Conservation (phyloP, 768 basidiomycete genomes). For the Dentipellis sp. region DNA sequence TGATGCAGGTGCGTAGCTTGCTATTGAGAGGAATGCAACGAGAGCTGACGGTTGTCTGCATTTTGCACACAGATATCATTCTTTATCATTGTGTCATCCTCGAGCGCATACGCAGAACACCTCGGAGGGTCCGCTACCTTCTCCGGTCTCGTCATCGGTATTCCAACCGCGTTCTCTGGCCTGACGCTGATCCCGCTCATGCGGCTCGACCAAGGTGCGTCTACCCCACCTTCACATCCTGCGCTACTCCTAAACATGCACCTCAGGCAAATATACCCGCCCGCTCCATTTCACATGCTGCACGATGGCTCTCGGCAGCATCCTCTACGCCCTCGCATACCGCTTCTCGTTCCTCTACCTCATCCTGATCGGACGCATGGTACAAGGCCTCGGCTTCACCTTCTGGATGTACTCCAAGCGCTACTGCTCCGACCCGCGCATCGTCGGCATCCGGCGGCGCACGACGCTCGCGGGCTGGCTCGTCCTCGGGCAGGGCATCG, state of each 20-base stretch:
- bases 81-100: constrained; percentile 62
- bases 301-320: constrained; percentile 42
- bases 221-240: neutral
- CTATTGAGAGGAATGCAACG: neutral
- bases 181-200: constrained; percentile 47
- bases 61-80: constrained; percentile 40
- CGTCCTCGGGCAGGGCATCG: constrained; percentile 52
- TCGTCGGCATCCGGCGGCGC: constrained; percentile 53
- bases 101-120: constrained; percentile 49
- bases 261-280: constrained; percentile 40
- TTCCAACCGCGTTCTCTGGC: constrained; percentile 55
- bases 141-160: constrained; percentile 58
- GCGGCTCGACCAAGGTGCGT: constrained; percentile 43
- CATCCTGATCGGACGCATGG: constrained; percentile 59
- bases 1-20: constrained; percentile 34
- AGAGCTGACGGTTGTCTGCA: neutral
- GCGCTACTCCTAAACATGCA: neutral
- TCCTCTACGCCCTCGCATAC: constrained; percentile 57
- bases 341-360: constrained; percentile 50
- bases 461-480: constrained; percentile 56
- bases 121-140: constrained; percentile 59
- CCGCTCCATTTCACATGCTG: constrained; percentile 49
- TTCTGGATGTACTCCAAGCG: constrained; percentile 61
- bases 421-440: constrained; percentile 57
- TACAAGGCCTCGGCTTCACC: constrained; percentile 50